Evolutionary conservation across 164 flowering plant species (phyloP), one percentile per base, ranked within the genome.

Genomic region (Cinnamomum micranthum): DNA sequence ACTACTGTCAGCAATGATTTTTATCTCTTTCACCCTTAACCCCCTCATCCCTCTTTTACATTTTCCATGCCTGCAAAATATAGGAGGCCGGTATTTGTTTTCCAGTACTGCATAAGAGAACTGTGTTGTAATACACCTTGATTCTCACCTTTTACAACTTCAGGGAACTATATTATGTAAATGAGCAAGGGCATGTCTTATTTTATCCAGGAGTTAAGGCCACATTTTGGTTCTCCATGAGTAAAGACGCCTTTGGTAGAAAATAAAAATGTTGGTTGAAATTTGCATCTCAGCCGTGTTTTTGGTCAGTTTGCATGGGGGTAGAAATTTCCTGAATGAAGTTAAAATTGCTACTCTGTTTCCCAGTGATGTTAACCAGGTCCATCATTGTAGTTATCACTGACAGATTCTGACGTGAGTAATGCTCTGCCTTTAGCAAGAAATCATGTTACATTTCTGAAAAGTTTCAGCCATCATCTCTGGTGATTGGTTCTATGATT

Each of bases 401-500:
- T 31, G 69, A 64, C 28, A 67, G 28, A 28, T 67, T 67, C 15
- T 31, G 41, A 67, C 31, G 13, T 65, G 68, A 25, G 13, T 28
- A 67, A 67, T 28, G 69, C 28, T 28, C 19, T 31, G 69, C 28
- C 9, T 17, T 19, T 28, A 28, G 20, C 69, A 35, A 67, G 41
- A 67, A 20, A 67, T 67, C 69, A 67, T 67, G 69, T 67, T 67
- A 33, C 47, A 19, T 6, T 15, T 50, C 55, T 23, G 12, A 35
- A n/a, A 69, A 52, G 62, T 50, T 70, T 25, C 35, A 20, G 35
- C 35, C 60, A 70, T 70, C 72, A 51, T 70, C 20, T 50, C 62
- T 50, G 50, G 72, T 70, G 72, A 52, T 70, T 70, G 72, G 9
- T 50, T 70, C 60, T 19, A 50, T 70, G 72, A 70, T 52, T 51